phyloP scores from a whole-genome alignment of 2,329 filamentous ascomycete species.

The Ceratocystis papillata region DNA sequence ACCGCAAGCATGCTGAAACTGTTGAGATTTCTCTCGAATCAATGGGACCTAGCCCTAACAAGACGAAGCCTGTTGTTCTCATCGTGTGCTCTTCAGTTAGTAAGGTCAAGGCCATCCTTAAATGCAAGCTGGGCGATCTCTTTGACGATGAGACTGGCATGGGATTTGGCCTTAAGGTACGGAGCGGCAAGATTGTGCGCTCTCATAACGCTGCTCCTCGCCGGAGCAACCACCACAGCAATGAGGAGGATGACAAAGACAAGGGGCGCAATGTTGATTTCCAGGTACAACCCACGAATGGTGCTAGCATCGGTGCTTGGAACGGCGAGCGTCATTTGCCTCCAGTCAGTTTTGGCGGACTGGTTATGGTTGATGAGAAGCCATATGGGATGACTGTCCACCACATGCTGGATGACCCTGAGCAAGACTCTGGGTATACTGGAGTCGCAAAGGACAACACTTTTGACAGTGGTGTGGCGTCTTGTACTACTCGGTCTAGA shows the following conservation, averaged over 20 bases:
- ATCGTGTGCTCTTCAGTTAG: conserved; percentile 65
- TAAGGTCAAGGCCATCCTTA: conserved; percentile 61
- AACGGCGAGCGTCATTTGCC: conserved; percentile 75
- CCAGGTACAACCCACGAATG: conserved; percentile 68
- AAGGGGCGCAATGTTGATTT: conserved; percentile 58
- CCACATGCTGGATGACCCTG: conserved; percentile 77
- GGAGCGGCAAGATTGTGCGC: conserved; percentile 54
- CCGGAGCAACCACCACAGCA: conserved; percentile 1
- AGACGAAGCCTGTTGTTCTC: conserved; percentile 60
- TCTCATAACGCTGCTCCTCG: conserved; percentile 43
- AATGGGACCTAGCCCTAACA: conserved; percentile 56
- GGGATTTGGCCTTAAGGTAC: conserved; percentile 59
- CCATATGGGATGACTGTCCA: conserved; percentile 93
- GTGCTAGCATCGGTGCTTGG: conserved; percentile 88
- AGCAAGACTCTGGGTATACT: conserved; percentile 27
- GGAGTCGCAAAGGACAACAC: conserved; percentile 16
- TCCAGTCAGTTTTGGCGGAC: conserved; percentile 80
- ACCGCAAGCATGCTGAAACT: conserved; percentile 63
- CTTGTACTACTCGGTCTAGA: background rate
- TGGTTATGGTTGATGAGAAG: conserved; percentile 73
- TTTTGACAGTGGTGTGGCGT: background rate
- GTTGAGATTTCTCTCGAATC: conserved; percentile 68
- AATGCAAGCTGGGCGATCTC: conserved; percentile 52
- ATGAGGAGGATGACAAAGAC: conserved; percentile 28
- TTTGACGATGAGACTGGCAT: conserved; percentile 48